Conservation (phyloP, 306 rosid species). For the Canavalia ensiformis region DNA sequence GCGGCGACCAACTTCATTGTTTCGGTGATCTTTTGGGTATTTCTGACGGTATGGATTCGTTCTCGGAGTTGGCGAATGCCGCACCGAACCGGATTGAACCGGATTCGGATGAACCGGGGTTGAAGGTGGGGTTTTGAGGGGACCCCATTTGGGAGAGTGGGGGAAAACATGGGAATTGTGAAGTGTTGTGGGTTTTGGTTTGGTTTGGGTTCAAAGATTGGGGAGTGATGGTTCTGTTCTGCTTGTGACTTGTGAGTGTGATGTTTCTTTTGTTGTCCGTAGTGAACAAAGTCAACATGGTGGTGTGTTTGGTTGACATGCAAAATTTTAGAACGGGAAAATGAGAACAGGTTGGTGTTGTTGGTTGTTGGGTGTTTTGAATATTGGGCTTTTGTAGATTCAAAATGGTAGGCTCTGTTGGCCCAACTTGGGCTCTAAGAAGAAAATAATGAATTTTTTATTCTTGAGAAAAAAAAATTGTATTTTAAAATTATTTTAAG, state of each 20-base stretch:
- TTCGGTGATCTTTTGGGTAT: conserved; percentile 75
- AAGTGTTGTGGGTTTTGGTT: neutral
- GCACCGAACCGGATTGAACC: conserved; percentile 46
- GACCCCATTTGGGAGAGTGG: conserved; percentile 23
- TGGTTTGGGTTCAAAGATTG: neutral
- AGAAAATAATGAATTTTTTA: no score
- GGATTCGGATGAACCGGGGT: conserved; percentile 35
- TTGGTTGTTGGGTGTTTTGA: no score
- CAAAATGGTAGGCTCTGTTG: no score
- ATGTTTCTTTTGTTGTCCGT: neutral
- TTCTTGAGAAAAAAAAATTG: no score
- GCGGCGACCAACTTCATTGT: conserved; percentile 88
- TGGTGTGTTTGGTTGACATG: neutral
- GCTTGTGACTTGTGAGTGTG: neutral
- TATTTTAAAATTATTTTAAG: no score
- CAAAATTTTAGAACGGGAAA: neutral
- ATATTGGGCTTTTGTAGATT: no score
- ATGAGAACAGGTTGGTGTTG: no score
- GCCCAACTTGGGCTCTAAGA: no score
- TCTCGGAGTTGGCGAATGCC: conserved; percentile 66
- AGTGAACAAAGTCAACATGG: neutral
- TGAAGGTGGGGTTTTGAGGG: conserved; percentile 52
- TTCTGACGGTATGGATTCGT: conserved; percentile 65
- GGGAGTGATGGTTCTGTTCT: neutral
- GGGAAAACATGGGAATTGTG: conserved; percentile 44